A percentile compares a stretch with the other conserved stretches of the same genome.
Evolutionary conservation across 2,329 filamentous ascomycete species (phyloP).

Genomic region (Bipolaris oryzae): DNA sequence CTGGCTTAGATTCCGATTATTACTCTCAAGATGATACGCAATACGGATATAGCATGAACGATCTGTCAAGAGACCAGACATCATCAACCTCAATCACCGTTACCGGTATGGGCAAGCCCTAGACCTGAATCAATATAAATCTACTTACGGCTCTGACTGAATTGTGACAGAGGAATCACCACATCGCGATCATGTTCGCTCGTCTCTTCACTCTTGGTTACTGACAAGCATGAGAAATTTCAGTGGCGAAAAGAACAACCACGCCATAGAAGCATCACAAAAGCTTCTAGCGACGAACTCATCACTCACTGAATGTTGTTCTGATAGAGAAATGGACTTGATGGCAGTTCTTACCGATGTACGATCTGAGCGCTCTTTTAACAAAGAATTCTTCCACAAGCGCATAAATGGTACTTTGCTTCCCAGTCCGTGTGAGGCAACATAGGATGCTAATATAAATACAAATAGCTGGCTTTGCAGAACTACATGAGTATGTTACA

Average conservation of each 20-base stretch:
- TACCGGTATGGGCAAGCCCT: neutral
- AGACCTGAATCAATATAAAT: neutral
- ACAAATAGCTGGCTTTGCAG: neutral
- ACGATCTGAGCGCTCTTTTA: neutral
- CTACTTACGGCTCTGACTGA: neutral
- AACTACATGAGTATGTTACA: neutral
- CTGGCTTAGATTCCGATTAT: neutral
- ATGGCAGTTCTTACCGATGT: neutral
- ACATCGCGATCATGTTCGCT: neutral
- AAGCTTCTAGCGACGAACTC: neutral
- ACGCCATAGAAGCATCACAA: neutral
- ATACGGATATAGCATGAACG: neutral
- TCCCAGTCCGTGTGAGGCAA: neutral
- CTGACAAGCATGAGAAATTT: neutral
- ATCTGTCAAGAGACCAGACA: neutral
- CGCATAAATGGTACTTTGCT: neutral
- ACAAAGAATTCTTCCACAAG: neutral
- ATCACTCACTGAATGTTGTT: neutral
- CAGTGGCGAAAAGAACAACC: neutral
- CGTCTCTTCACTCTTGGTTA: neutral
- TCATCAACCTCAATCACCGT: neutral
- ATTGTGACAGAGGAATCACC: neutral
- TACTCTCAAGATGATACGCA: neutral
- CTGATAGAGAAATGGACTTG: neutral
- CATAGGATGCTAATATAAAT: neutral